Conservation (phyloP, 352 stramenopile genomes). For the Phytophthora litchii region DNA sequence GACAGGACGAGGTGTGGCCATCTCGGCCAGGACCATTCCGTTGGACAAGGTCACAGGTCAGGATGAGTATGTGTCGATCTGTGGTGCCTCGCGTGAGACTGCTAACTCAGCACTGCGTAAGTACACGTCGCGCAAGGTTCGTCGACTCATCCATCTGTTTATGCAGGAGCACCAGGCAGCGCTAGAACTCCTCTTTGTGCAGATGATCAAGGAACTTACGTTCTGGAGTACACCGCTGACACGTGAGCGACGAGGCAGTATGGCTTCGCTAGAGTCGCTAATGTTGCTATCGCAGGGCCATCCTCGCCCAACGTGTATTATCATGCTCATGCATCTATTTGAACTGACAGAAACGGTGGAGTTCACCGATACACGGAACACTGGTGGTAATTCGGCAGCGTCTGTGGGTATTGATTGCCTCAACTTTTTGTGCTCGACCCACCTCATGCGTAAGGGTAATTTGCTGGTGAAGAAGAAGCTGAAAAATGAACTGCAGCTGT, state of each 20-base stretch:
- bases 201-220: slow-evolving; percentile 87
- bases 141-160: slow-evolving; percentile 82
- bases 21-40: slow-evolving; percentile 88
- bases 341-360: slow-evolving; percentile 87
- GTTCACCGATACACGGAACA: slow-evolving; percentile 61
- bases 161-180: slow-evolving; percentile 76
- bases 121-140: slow-evolving; percentile 88
- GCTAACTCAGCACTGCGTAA: slow-evolving; percentile 84
- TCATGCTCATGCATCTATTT: slow-evolving; percentile 84
- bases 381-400: slow-evolving; percentile 45
- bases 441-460: slow-evolving; percentile 71
- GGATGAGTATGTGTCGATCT: slow-evolving; percentile 89
- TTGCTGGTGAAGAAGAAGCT: slow-evolving; percentile 79
- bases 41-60: slow-evolving; percentile 86
- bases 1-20: slow-evolving; percentile 76
- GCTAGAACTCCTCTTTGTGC: slow-evolving; percentile 73
- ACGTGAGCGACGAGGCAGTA: slow-evolving; percentile 48
- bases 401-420: slow-evolving; percentile 83
- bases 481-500: slow-evolving; percentile 77
- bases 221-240: slow-evolving; percentile 75
- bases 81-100: slow-evolving; percentile 79
- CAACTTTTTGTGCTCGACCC: slow-evolving; percentile 87
- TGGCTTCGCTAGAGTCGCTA: slow-evolving; percentile 69
- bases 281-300: slow-evolving; percentile 71
- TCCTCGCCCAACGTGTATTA: slow-evolving; percentile 73